Evolutionary conservation across 768 basidiomycete species (phyloP), one percentile per base, ranked within the genome.

Genomic region (Amyloporia xantha): DNA sequence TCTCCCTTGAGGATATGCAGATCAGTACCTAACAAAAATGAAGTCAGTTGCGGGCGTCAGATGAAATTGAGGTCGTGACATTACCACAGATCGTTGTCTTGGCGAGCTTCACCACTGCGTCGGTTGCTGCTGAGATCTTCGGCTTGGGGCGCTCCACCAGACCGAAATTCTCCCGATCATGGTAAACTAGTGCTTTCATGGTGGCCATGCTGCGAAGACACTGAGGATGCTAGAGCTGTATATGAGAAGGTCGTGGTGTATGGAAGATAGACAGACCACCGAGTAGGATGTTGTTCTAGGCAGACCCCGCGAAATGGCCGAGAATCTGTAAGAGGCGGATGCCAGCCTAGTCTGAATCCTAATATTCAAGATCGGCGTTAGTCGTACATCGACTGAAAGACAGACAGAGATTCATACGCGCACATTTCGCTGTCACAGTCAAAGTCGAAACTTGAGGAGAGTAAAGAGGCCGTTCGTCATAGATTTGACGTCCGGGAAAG

Each of bases 1-100:
- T 62, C 59, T 37, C 61, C 61, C 45, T 62, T 55, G 50, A 56
- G 62, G 51, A 56, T 64, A 41, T 70, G 70, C 33, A 63, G 58
- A 54, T 72, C 71, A 0, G 71, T 71, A 38, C 68, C 69, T 62
- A 28, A 11, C n/a, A 20, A 40, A 40, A 9, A 40, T 12, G 10
- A 40, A 19, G 19, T 40, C 39, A 40, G 39, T 35, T 9, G n/a
- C 9, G n/a, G 33, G n/a, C n/a, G n/a, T 9, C 33, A n/a, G 33
- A 35, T 35, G 10, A 9, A 35, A 35, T 9, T 35, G 9, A n/a
- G 33, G 9, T 35, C n/a, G n/a, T 35, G n/a, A n/a, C n/a, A n/a
- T 5, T 24, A 46, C 44, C 44, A 37, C 44, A 46, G 17, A 46
- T 46, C 15, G 44, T 46, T 21, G 44, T 46, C 21, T 46, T 46